These are phyloP conservation scores for Epichloe scottii DNA, from an alignment of 2,329 filamentous ascomycete genomes.

Conservation along the genomic window DNA sequence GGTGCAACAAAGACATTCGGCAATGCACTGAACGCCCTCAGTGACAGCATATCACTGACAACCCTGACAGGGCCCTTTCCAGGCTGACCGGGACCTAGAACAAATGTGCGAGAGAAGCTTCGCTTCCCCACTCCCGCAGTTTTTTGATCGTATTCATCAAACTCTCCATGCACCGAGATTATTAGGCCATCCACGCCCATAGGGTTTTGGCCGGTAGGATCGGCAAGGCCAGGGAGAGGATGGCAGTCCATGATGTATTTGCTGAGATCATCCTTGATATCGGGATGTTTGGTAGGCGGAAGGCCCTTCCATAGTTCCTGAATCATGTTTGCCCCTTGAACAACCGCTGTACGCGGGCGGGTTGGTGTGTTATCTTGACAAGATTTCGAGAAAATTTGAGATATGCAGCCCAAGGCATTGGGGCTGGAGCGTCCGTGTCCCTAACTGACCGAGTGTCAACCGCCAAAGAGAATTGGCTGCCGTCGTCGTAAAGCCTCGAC, in stretches of 20 bases:
- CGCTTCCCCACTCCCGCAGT: slow-evolving; percentile 49
- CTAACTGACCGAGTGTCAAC: slow-evolving; percentile 50
- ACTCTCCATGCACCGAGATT: slow-evolving; percentile 72
- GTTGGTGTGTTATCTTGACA: slow-evolving; percentile 49
- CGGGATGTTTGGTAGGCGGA: slow-evolving; percentile 62
- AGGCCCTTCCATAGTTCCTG: slow-evolving; percentile 55
- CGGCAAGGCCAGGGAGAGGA: slow-evolving; percentile 56
- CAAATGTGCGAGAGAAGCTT: slow-evolving; percentile 71
- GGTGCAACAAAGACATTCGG: slow-evolving; percentile 28
- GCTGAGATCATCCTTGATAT: slow-evolving; percentile 50
- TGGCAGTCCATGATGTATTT: slow-evolving; percentile 81
- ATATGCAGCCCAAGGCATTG: slow-evolving; percentile 59
- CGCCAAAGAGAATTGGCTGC: slow-evolving; percentile 63
- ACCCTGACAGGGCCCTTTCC: slow-evolving; percentile 56
- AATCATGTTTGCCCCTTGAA: slow-evolving; percentile 51
- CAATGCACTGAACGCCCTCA: slow-evolving; percentile 51
- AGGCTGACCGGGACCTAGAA: slow-evolving; percentile 62
- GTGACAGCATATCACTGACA: slow-evolving; percentile 63
- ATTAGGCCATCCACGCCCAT: slow-evolving; percentile 66
- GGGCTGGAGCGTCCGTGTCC: slow-evolving; percentile 29
- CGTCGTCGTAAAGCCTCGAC: slow-evolving; percentile 59
- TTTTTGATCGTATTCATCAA: slow-evolving; percentile 55
- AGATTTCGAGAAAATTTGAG: slow-evolving; percentile 71
- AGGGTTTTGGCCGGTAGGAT: slow-evolving; percentile 50
- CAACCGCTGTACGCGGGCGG: slow-evolving; percentile 50